A percentile compares a stretch with the other conserved stretches of the same genome.
Evolutionary conservation across 2,329 filamentous ascomycete species (phyloP).

Genomic region (Elsinoe necatrix): DNA sequence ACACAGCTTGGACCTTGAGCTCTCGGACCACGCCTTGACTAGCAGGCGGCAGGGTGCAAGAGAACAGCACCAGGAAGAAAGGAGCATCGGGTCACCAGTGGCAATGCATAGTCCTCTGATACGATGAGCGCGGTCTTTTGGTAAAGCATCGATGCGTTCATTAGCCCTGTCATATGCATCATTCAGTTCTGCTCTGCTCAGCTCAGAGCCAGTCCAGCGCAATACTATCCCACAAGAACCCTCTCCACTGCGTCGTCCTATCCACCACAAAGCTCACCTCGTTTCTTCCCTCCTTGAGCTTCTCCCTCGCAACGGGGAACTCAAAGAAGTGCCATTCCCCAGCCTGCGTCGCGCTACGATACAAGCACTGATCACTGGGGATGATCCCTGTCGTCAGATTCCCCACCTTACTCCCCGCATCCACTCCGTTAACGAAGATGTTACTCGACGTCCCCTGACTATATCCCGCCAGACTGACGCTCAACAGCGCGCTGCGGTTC

Average conservation of each 20-base stretch:
- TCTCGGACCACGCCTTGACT: no score
- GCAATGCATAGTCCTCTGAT: no score
- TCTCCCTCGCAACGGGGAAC: constrained; percentile 28
- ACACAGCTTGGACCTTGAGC: no score
- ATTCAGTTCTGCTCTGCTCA: no score
- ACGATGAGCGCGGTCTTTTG: no score
- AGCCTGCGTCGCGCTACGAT: constrained; percentile 40
- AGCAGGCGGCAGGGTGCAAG: no score
- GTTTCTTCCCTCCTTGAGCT: constrained; percentile 30
- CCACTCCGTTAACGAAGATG: constrained; percentile 35
- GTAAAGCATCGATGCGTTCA: no score
- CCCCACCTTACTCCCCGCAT: constrained; percentile 25
- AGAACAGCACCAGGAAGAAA: no score
- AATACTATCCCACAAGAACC: constrained; percentile 38
- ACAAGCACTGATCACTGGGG: constrained; percentile 39
- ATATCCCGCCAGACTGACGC: constrained; percentile 40
- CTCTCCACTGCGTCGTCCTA: constrained; percentile 32
- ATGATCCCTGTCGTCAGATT: constrained; percentile 35
- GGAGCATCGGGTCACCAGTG: no score
- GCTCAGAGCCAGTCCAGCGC: constrained; percentile 28
- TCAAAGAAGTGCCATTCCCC: constrained; percentile 44
- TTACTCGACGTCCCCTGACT: constrained; percentile 34
- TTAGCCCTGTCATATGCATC: no score
- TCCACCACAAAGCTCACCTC: constrained; percentile 33
- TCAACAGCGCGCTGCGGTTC: constrained; percentile 29